Evolutionary conservation across 1,284 basidiomycete species (phyloP).

Genomic region (Rhizopogon parksii): DNA sequence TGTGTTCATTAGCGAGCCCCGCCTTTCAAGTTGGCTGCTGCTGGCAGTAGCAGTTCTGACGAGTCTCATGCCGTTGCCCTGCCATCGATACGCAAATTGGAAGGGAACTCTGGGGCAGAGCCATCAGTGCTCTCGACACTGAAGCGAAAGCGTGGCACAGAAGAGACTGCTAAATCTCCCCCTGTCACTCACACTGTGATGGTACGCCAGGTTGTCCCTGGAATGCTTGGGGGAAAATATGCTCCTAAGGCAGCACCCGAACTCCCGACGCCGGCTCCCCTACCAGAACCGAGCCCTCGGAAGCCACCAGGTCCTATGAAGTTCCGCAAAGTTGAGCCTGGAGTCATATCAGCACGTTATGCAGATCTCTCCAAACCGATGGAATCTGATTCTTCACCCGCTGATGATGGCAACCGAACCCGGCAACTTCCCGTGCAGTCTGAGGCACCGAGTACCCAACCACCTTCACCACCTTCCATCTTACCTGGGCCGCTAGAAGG

Average conservation of each 20-base stretch:
- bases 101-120: conserved; percentile 2
- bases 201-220: conserved; percentile 33
- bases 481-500: not conserved
- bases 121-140: conserved; percentile 16
- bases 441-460: not conserved
- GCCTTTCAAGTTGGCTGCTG: conserved; percentile 7
- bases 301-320: conserved; percentile 23
- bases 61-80: conserved; percentile 12
- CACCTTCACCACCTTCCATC: not conserved
- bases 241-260: conserved; percentile 17
- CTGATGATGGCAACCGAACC: not conserved
- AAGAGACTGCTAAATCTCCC: conserved; percentile 21
- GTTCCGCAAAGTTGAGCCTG: conserved; percentile 32
- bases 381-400: not conserved
- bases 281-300: conserved; percentile 13
- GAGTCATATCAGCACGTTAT: conserved; percentile 28
- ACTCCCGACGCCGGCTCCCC: conserved; percentile 10
- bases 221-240: conserved; percentile 29
- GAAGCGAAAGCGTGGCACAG: conserved; percentile 38
- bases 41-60: conserved; percentile 24
- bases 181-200: conserved; percentile 22
- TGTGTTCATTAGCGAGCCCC: conserved; percentile 7
- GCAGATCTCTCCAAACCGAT: conserved; percentile 1
- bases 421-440: not conserved
- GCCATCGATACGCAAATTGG: conserved; percentile 8